These are phyloP conservation scores for Sugiyamaella grinbergsii DNA, from an alignment of 1,139 yeast genomes.

Conservation along the genomic window DNA sequence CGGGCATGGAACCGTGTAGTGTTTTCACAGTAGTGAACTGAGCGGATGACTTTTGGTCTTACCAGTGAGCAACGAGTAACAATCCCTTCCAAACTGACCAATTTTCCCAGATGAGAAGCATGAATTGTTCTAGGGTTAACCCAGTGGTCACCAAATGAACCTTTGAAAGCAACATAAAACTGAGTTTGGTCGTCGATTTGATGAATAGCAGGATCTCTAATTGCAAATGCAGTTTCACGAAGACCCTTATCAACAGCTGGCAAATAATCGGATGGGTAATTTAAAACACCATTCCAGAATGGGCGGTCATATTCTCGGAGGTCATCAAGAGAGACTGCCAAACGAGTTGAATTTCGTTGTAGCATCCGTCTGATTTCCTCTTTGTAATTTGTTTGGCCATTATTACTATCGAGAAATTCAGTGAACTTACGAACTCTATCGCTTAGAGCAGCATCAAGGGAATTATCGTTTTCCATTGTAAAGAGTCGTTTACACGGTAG, in stretches of 20 bases:
- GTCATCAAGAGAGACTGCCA: slow-evolving; percentile 81
- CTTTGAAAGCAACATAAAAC: slow-evolving; percentile 80
- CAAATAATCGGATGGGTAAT: slow-evolving; percentile 77
- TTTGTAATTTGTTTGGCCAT: slow-evolving; percentile 57
- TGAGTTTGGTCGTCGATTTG: slow-evolving; percentile 62
- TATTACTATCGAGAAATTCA: slow-evolving; percentile 72
- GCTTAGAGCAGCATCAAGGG: slow-evolving; percentile 45
- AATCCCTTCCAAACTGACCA: slow-evolving; percentile 92
- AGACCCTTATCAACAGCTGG: slow-evolving; percentile 92
- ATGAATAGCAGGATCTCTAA: slow-evolving; percentile 44
- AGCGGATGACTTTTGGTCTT: slow-evolving; percentile 86
- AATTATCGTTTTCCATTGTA: slow-evolving; percentile 4
- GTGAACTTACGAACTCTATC: slow-evolving; percentile 88
- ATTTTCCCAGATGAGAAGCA: slow-evolving; percentile 72
- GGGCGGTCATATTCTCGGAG: slow-evolving; percentile 78
- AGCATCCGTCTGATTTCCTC: slow-evolving; percentile 73
- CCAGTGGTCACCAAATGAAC: slow-evolving; percentile 87
- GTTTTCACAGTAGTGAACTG: slow-evolving; percentile 90
- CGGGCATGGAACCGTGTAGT: slow-evolving; percentile 85
- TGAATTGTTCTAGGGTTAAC: slow-evolving; percentile 87
- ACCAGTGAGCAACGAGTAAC: slow-evolving; percentile 92
- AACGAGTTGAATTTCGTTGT: slow-evolving; percentile 62
- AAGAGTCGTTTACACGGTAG: no score
- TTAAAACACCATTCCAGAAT: slow-evolving; percentile 76
- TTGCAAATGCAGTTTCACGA: slow-evolving; percentile 66